These are phyloP conservation scores for Erucastrum elatum DNA, from an alignment of 345 rosid species.

Conservation along the genomic window DNA sequence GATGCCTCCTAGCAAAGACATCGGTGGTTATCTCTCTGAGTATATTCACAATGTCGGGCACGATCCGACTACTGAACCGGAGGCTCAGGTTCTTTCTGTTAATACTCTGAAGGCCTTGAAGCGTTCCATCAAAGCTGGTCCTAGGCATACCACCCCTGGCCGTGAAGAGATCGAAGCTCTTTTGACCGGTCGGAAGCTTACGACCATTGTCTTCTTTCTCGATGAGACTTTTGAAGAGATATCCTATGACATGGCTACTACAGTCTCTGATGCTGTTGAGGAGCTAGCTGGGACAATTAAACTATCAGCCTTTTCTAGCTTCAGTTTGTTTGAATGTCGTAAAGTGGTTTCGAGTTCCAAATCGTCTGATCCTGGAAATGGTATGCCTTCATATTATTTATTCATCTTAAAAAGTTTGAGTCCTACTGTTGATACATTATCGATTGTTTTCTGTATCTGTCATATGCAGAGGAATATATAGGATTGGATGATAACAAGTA, in stretches of 20 bases:
- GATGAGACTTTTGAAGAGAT: constrained; percentile 99
- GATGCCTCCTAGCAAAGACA: constrained; percentile 99
- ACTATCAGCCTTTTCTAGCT: constrained; percentile 84
- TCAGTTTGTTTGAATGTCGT: constrained; percentile 92
- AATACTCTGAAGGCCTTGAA: constrained; percentile 87
- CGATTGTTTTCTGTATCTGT: constrained; percentile 28
- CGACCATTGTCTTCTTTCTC: constrained; percentile 90
- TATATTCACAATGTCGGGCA: constrained; percentile 83
- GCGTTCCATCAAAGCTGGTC: constrained; percentile 94
- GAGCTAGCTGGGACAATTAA: constrained; percentile 95
- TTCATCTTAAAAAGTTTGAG: not conserved
- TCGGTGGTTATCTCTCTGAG: constrained; percentile 89
- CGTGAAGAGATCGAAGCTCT: constrained; percentile 98
- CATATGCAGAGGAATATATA: constrained; percentile 79
- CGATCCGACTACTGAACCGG: constrained; percentile 62
- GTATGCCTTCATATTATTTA: constrained; percentile 44
- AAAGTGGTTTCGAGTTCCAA: constrained; percentile 92
- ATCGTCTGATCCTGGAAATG: constrained; percentile 85
- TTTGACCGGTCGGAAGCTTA: constrained; percentile 79
- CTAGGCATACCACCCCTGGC: constrained; percentile 80
- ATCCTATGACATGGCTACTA: constrained; percentile 91
- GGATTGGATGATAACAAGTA: constrained; percentile 97
- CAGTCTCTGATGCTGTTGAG: constrained; percentile 97
- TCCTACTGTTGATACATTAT: constrained; percentile 15
- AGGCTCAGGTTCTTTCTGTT: constrained; percentile 74